These are phyloP conservation scores for Aspergillus aculeatus DNA, from an alignment of 2,329 filamentous ascomycete species.

Conservation along the genomic window DNA sequence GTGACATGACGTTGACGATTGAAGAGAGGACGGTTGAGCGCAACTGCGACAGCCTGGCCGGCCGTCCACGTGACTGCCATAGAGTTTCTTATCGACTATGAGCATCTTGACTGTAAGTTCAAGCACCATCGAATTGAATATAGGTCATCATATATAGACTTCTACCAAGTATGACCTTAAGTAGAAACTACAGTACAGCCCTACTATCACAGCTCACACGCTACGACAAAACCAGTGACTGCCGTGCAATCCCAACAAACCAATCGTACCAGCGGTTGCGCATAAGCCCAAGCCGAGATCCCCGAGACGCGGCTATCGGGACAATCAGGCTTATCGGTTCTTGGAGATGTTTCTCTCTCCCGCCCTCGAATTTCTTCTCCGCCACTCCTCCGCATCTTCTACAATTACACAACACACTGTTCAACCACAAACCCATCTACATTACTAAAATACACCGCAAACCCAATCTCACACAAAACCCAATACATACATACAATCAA, in stretches of 20 bases:
- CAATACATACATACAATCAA: neutral
- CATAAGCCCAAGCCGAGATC: neutral
- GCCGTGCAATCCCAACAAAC: neutral
- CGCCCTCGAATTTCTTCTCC: neutral
- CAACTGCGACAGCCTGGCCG: neutral
- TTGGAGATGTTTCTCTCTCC: neutral
- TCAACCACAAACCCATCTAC: neutral
- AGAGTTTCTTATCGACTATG: neutral
- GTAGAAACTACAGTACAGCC: too few species aligned
- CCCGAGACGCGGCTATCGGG: conserved; percentile 1
- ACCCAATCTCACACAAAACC: neutral
- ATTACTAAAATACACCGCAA: neutral
- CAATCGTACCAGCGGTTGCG: too few species aligned
- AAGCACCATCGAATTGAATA: neutral
- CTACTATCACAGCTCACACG: too few species aligned
- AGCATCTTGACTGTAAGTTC: neutral
- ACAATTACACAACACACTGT: neutral
- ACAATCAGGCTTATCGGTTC: conserved; percentile 7
- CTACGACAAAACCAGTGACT: too few species aligned
- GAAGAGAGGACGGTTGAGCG: neutral
- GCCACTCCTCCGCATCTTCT: conserved; percentile 4
- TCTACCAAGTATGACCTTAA: too few species aligned
- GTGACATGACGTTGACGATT: neutral
- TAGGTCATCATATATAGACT: too few species aligned
- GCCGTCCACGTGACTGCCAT: neutral